Evolutionary conservation across 129 eudicot genomes (phyloP).

Genomic region (Arctium minus): DNA sequence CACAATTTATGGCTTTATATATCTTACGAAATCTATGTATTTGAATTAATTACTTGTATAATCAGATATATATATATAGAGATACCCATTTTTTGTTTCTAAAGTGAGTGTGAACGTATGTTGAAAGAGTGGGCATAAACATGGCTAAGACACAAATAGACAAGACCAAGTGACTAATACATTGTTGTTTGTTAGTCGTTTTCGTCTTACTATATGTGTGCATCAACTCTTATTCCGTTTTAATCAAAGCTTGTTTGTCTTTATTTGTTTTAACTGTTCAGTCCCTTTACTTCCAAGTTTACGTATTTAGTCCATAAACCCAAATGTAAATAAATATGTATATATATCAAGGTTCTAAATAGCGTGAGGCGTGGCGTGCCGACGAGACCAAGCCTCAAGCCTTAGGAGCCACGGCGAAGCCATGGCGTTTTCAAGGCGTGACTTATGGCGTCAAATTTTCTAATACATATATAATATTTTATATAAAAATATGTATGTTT

Average conservation of each 20-base stretch:
- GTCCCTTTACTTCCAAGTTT: neutral
- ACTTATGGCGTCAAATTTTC: too few species aligned
- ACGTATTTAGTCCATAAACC: neutral
- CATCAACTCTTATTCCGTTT: neutral
- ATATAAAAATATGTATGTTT: too few species aligned
- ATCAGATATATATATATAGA: neutral
- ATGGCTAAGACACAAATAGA: conserved; percentile 30
- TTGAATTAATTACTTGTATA: neutral
- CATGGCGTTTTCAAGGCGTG: too few species aligned
- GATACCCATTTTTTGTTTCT: neutral
- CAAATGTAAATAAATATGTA: neutral
- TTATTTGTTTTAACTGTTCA: neutral
- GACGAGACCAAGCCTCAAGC: too few species aligned
- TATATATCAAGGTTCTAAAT: too few species aligned
- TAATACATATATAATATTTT: too few species aligned
- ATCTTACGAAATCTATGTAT: neutral
- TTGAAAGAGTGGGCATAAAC: conserved; percentile 28
- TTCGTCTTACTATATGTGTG: conserved; percentile 16
- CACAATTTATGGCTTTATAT: neutral
- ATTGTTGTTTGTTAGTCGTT: conserved; percentile 20
- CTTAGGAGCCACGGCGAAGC: too few species aligned
- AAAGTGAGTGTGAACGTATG: conserved; percentile 20
- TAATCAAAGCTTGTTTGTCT: neutral
- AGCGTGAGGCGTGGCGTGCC: too few species aligned
- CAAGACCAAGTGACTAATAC: conserved; percentile 26